Evolutionary conservation across 306 rosid genomes (phyloP).

Genomic region (Fagus sylvatica): DNA sequence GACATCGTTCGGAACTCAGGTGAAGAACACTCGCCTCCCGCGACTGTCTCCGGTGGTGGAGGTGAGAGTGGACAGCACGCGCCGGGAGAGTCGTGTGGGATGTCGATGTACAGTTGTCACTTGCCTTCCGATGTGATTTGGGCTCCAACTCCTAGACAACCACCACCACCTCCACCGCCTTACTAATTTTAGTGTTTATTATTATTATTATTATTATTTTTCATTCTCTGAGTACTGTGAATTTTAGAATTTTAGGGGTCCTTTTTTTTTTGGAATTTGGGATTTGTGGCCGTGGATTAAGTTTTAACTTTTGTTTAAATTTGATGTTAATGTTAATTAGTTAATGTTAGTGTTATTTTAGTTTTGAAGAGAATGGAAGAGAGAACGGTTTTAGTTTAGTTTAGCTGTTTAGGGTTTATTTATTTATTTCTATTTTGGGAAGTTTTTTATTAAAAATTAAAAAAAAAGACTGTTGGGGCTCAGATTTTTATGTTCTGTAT

Average conservation of each 20-base stretch:
- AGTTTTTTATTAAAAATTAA: too few relatives aligned
- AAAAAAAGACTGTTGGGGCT: too few relatives aligned
- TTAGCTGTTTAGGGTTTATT: background rate
- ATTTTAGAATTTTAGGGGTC: background rate
- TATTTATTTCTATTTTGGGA: background rate
- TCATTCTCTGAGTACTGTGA: constrained; percentile 1
- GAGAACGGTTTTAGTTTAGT: background rate
- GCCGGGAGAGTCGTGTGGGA: constrained; percentile 61
- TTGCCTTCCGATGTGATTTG: constrained; percentile 75
- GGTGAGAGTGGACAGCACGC: constrained; percentile 55
- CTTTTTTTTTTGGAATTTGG: background rate
- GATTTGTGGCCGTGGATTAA: constrained; percentile 9
- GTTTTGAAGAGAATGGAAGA: background rate
- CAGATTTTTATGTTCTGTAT: background rate
- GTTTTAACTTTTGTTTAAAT: background rate
- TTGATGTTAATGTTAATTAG: constrained; percentile 1
- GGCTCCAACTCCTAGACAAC: constrained; percentile 77
- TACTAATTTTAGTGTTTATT: constrained; percentile 31
- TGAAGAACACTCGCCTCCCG: constrained; percentile 48
- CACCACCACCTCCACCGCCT: constrained; percentile 63
- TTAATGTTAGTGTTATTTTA: background rate
- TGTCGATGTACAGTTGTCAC: constrained; percentile 74
- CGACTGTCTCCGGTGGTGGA: constrained; percentile 30
- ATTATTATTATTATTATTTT: background rate
- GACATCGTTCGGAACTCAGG: constrained; percentile 35